phyloP scores from a whole-genome alignment of 805 yeast species.

The Candida wancherniae region DNA sequence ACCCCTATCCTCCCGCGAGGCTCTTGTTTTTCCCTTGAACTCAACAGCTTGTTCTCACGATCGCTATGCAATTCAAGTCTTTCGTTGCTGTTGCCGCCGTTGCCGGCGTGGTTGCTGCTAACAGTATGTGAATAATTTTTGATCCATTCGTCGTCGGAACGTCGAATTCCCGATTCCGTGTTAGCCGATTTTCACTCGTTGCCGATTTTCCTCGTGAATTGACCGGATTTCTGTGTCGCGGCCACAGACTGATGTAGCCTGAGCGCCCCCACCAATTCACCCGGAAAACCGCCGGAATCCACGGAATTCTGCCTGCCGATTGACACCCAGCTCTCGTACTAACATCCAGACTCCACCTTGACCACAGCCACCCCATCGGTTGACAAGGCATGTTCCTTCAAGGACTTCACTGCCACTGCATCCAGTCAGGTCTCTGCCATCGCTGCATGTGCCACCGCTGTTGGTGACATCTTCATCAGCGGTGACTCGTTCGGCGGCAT shows the following conservation, averaged over 20 bases:
- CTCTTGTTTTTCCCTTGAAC: slow-evolving; percentile 3
- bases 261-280: too few species aligned
- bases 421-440: slow-evolving; percentile 74
- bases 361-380: slow-evolving; percentile 54
- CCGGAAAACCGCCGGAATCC: too few species aligned
- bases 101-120: slow-evolving; percentile 43
- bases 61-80: slow-evolving; percentile 53
- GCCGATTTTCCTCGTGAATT: too few species aligned
- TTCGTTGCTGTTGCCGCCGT: slow-evolving; percentile 46
- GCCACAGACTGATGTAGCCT: too few species aligned
- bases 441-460: slow-evolving; percentile 70
- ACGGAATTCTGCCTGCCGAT: too few species aligned
- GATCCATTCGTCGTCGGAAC: too few species aligned
- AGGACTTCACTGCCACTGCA: slow-evolving; percentile 65
- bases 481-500: slow-evolving; percentile 58
- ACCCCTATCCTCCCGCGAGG: slow-evolving; percentile 6
- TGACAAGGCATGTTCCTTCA: slow-evolving; percentile 61
- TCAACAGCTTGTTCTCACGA: slow-evolving; percentile 7
- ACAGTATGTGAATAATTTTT: slow-evolving; percentile 28
- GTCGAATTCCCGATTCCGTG: too few species aligned
- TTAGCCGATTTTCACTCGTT: too few species aligned
- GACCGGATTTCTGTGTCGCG: too few species aligned
- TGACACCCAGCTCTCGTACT: too few species aligned
- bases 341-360: slow-evolving; percentile 38
- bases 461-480: slow-evolving; percentile 70